Percentiles rank a stretch among this genome's conserved stretches.
These are phyloP conservation scores for Asterophora lycoperdoides DNA, from an alignment of 768 basidiomycete species.

Conservation along the genomic window DNA sequence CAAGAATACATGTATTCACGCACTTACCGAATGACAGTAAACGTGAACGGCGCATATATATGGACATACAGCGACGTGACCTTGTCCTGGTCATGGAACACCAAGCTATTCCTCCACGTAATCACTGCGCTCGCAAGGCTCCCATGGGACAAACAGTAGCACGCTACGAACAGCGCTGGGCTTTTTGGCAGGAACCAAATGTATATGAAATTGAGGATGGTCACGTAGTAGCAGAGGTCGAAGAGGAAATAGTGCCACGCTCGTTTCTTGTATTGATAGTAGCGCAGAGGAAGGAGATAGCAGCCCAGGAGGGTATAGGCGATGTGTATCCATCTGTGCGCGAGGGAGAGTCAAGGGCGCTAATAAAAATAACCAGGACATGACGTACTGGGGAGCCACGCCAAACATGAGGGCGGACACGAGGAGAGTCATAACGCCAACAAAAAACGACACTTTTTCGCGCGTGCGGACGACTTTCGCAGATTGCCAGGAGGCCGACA, in stretches of 20 bases:
- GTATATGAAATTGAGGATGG: slow-evolving; percentile 86
- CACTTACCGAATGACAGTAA: slow-evolving; percentile 83
- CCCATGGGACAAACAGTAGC: slow-evolving; percentile 90
- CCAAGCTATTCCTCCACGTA: slow-evolving; percentile 97
- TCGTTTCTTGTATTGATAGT: slow-evolving; percentile 86
- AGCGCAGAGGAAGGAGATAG: slow-evolving; percentile 79
- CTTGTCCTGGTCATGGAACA: slow-evolving; percentile 97
- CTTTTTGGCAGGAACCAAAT: slow-evolving; percentile 86
- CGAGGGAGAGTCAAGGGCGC: slow-evolving; percentile 14
- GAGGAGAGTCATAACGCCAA: slow-evolving; percentile 88
- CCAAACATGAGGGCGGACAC: slow-evolving; percentile 84
- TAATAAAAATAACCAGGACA: slow-evolving; percentile 5
- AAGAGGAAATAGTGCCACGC: slow-evolving; percentile 94
- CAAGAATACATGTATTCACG: background rate
- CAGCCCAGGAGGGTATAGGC: slow-evolving; percentile 76
- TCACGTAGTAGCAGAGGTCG: slow-evolving; percentile 91
- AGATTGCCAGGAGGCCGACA: slow-evolving; percentile 89
- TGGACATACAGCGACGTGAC: slow-evolving; percentile 95
- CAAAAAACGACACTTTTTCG: slow-evolving; percentile 87
- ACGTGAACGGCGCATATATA: slow-evolving; percentile 86
- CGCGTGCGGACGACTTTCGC: slow-evolving; percentile 81
- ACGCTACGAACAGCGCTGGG: slow-evolving; percentile 79
- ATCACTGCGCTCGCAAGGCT: slow-evolving; percentile 91
- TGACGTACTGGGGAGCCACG: slow-evolving; percentile 76
- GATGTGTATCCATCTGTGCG: slow-evolving; percentile 79